Evolutionary conservation across 1,139 yeast genomes (phyloP), one percentile per base, ranked within the genome.

Genomic region (Taphrina populina): DNA sequence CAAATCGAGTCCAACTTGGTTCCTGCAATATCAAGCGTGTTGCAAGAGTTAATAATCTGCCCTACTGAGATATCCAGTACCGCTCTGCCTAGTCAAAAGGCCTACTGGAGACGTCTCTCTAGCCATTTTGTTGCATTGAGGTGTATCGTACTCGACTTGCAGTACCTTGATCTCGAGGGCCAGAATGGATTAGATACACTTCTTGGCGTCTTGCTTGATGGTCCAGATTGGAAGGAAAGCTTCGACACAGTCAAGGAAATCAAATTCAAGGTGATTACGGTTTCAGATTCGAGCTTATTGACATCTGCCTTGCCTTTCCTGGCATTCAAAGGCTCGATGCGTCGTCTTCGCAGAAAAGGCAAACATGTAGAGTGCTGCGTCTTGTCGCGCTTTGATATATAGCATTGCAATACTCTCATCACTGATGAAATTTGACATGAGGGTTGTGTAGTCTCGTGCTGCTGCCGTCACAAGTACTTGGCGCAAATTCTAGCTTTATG

Each of bases 291-390:
- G 11, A 29, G 19, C 7, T 19, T 23, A 8, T 8, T 37, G 29
- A 17, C 43, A 17, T 37, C 43, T 13, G 21, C 43, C 23, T n/a
- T 37, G 29, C n/a, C 43, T 10, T 37, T 11, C n/a, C 17, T 37
- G 2, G 43, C 43, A 10, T 37, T 37, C 30, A 37, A 37, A 19
- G 43, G 43, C n/a, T 37, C 43, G 23, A 8, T 37, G 43, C 43
- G 43, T 15, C 21, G 24, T 11, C 4, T 37, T 2, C 43, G 43
- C 30, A 19, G 43, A 1, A 37, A 37, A 13, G 45, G 45, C 8
- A 11, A 27, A 13, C 45, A 40, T 27, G 34, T 40, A 8, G 45
- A 37, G 7, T 37, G 43, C 19, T 19, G 24, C 17, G 24, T 37
- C 11, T n/a, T n/a, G n/a, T n/a, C n/a, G n/a, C n/a, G n/a, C n/a